Percentiles rank a stretch among this genome's conserved stretches.
Conservation (phyloP, 805 yeast species). For the Barnettozyma californica region DNA sequence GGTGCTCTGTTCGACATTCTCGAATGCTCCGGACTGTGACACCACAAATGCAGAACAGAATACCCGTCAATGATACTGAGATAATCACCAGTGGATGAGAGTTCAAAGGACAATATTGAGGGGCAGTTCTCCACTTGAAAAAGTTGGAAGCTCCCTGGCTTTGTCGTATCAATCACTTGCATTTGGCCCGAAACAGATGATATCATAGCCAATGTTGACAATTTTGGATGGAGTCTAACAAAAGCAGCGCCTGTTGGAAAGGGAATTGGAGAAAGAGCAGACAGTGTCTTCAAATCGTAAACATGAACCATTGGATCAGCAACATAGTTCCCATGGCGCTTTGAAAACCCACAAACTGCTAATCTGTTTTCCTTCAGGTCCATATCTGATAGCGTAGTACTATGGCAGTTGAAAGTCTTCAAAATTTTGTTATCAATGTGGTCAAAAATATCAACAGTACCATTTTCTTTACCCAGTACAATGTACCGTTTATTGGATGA, state of each 20-base stretch:
- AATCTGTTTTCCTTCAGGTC: conserved; percentile 61
- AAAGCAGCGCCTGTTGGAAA: conserved; percentile 87
- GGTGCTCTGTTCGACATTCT: conserved; percentile 39
- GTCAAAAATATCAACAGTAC: conserved; percentile 61
- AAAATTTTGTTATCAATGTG: conserved; percentile 43
- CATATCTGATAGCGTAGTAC: conserved; percentile 56
- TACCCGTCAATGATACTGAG: conserved; percentile 58
- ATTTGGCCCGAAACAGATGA: conserved; percentile 77
- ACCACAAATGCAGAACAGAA: conserved; percentile 53
- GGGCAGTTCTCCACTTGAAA: conserved; percentile 59
- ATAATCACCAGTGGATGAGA: conserved; percentile 64
- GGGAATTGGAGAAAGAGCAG: conserved; percentile 71
- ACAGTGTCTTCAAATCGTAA: conserved; percentile 70
- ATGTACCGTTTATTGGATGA: conserved; percentile 48
- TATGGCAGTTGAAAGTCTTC: conserved; percentile 53
- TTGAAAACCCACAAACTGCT: conserved; percentile 77
- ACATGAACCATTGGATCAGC: conserved; percentile 81
- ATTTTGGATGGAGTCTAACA: conserved; percentile 79
- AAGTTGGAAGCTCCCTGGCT: conserved; percentile 61
- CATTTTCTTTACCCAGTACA: conserved; percentile 54
- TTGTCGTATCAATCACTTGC: conserved; percentile 77
- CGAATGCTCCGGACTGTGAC: conserved; percentile 39
- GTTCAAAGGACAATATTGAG: conserved; percentile 26
- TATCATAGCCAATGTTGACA: conserved; percentile 70
- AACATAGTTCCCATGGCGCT: conserved; percentile 50